phyloP scores from a whole-genome alignment of 306 rosid genomes.

The Senna siamea region DNA sequence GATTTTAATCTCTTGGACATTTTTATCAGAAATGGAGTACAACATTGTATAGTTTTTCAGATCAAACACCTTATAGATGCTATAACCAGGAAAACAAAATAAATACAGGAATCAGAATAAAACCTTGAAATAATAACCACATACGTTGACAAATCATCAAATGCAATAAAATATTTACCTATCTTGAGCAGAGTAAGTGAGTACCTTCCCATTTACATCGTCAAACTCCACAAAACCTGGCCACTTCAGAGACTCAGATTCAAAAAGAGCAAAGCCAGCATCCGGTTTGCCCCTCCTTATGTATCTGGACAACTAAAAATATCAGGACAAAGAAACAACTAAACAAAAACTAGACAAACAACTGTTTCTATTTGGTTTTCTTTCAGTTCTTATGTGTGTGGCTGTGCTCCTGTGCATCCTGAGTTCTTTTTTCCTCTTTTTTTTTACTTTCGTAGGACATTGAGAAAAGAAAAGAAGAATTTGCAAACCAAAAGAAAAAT shows the following conservation, averaged over 20 bases:
- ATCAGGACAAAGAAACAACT: constrained; percentile 28
- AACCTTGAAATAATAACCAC: constrained; percentile 29
- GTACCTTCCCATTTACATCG: constrained; percentile 99
- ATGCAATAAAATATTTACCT: constrained; percentile 47
- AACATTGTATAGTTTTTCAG: constrained; percentile 95
- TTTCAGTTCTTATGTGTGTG: not conserved
- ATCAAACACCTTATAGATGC: constrained; percentile 98
- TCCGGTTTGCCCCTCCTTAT: constrained; percentile 92
- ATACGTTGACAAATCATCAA: constrained; percentile 5
- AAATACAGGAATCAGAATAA: constrained; percentile 36
- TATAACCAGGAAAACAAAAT: constrained; percentile 38
- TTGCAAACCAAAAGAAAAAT: constrained; percentile 13
- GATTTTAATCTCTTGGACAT: constrained; percentile 98
- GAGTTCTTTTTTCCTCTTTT: not conserved
- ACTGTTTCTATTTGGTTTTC: constrained; percentile 10
- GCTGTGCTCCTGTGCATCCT: not conserved
- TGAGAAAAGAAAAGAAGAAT: not conserved
- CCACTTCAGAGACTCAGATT: constrained; percentile 97
- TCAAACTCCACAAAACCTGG: constrained; percentile 99
- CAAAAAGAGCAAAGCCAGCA: constrained; percentile 98
- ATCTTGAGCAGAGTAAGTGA: constrained; percentile 95
- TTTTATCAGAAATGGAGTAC: constrained; percentile 94
- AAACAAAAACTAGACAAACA: constrained; percentile 16
- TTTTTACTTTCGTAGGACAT: not conserved
- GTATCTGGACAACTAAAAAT: constrained; percentile 59